phyloP scores from a whole-genome alignment of 108 stramenopile species.

The Cyclotella atomus region DNA sequence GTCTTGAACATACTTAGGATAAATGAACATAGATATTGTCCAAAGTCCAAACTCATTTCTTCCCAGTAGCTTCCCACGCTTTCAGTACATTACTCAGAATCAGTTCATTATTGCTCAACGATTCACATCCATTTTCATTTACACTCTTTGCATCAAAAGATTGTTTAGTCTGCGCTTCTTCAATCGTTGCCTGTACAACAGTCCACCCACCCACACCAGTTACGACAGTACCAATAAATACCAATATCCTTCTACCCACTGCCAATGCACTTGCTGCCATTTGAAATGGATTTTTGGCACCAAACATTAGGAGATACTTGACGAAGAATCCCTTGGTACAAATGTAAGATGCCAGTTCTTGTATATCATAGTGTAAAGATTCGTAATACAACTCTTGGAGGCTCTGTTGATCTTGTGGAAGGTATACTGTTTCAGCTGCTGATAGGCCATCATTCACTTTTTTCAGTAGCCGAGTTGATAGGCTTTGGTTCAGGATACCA shows the following conservation, averaged over 20 bases:
- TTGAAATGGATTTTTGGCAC: slow-evolving; percentile 45
- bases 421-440: slow-evolving; percentile 29
- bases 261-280: slow-evolving; percentile 16
- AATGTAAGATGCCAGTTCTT: slow-evolving; percentile 43
- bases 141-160: neutral
- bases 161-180: neutral
- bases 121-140: no score
- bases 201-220: slow-evolving; percentile 30
- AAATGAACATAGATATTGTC: no score
- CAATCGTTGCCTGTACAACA: slow-evolving; percentile 10
- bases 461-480: neutral
- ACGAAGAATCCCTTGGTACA: slow-evolving; percentile 28
- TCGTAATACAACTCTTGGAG: slow-evolving; percentile 61
- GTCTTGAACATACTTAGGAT: no score
- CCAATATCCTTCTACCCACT: slow-evolving; percentile 9
- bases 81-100: neutral
- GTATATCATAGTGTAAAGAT: slow-evolving; percentile 55
- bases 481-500: slow-evolving; percentile 8
- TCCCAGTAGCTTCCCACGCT: neutral
- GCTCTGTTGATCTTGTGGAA: slow-evolving; percentile 48
- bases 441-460: neutral
- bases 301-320: slow-evolving; percentile 32
- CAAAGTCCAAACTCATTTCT: neutral
- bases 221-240: slow-evolving; percentile 12
- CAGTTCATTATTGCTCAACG: neutral